Conservation (phyloP, 2,329 filamentous ascomycete genomes). For the Aspergillus quadrilineatus region DNA sequence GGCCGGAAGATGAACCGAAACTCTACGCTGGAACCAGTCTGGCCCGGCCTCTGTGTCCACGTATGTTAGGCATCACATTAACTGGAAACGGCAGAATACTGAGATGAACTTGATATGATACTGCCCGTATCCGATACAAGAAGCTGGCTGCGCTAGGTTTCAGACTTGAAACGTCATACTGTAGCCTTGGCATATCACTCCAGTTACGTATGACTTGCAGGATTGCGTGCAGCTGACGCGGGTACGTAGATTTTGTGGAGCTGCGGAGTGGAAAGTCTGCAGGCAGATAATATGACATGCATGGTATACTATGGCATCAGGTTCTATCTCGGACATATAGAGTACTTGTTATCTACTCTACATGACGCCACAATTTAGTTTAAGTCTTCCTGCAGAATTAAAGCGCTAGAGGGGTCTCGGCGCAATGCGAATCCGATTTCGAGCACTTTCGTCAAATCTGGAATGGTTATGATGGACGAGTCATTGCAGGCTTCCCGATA, state of each 20-base stretch:
- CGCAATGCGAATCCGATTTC: background rate
- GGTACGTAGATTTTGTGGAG: background rate
- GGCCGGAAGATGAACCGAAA: background rate
- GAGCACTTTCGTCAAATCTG: background rate
- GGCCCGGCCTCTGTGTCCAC: background rate
- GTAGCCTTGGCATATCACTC: background rate
- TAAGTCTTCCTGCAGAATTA: background rate
- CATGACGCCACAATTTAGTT: background rate
- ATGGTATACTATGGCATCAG: background rate
- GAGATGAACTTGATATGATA: background rate
- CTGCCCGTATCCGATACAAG: background rate
- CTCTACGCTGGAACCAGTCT: background rate
- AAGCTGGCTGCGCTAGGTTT: constrained; percentile 1
- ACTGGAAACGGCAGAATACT: no score
- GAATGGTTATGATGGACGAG: background rate
- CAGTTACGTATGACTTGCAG: background rate
- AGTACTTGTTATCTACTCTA: background rate
- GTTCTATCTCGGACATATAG: background rate
- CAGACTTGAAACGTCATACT: background rate
- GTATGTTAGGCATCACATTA: background rate
- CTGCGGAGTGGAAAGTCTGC: background rate
- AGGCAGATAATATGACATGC: background rate
- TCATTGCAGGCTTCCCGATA: background rate
- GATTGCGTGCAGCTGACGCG: background rate
- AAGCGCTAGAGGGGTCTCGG: no score